phyloP scores from a whole-genome alignment of 345 rosid species.

The Capsella bursapastoris region DNA sequence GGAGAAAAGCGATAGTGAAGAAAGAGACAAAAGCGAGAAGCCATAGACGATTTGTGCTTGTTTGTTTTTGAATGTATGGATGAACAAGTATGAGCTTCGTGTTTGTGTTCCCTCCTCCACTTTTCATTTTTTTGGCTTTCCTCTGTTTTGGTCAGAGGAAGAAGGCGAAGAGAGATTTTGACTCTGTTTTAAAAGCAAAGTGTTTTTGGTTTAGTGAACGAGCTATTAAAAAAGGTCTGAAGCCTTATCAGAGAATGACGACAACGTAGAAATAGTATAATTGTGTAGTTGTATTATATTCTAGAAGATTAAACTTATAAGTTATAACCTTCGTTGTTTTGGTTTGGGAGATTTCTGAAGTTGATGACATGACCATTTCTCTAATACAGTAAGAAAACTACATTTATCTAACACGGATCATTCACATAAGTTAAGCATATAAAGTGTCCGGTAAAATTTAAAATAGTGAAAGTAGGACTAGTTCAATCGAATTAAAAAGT shows the following conservation, averaged over 20 bases:
- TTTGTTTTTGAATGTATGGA: conserved; percentile 92
- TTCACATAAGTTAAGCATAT: neutral
- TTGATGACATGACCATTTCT: conserved; percentile 10
- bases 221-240: neutral
- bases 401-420: conserved; percentile 6
- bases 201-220: conserved; percentile 47
- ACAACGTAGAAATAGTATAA: neutral
- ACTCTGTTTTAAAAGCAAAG: conserved; percentile 40
- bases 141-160: neutral
- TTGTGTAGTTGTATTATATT: neutral
- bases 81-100: conserved; percentile 93
- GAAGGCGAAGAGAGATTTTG: conserved; percentile 34
- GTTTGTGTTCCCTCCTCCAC: conserved; percentile 60
- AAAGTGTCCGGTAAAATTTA: neutral
- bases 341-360: neutral
- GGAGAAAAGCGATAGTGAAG: conserved; percentile 81
- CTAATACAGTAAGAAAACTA: conserved; percentile 14
- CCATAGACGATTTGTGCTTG: conserved; percentile 80
- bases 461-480: neutral
- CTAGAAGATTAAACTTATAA: conserved; percentile 7
- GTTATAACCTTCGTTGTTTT: neutral
- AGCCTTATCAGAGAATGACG: conserved; percentile 15
- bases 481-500: neutral
- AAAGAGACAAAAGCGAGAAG: conserved; percentile 80
- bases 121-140: conserved; percentile 60